Percentiles rank a stretch among this genome's conserved stretches.
These are phyloP conservation scores for Helotiales sp. DNA, from an alignment of 2,329 filamentous ascomycete species.

Conservation along the genomic window DNA sequence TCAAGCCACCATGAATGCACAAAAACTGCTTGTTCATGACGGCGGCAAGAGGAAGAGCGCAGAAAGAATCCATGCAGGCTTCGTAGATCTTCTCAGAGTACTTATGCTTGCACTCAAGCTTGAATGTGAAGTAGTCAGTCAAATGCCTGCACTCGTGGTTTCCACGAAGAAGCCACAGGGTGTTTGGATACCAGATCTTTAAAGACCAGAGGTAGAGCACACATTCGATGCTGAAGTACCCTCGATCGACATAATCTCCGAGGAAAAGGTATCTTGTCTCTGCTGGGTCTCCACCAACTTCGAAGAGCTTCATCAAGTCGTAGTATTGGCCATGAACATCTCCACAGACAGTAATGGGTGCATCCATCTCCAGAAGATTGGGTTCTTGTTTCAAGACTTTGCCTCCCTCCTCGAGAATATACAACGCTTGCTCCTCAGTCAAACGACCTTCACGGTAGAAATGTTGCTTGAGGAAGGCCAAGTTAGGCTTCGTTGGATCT, in stretches of 20 bases:
- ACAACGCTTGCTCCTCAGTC: conserved; percentile 96
- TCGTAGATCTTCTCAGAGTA: conserved; percentile 97
- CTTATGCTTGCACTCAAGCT: conserved; percentile 99
- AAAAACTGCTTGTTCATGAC: conserved; percentile 99
- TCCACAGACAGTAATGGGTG: conserved; percentile 96
- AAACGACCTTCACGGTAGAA: conserved; percentile 97
- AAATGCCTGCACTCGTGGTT: conserved; percentile 99
- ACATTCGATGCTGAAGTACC: conserved; percentile 99
- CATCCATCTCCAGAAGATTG: conserved; percentile 98
- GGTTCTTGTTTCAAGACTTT: conserved; percentile 88
- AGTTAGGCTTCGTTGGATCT: conserved; percentile 85
- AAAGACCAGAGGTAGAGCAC: conserved; percentile 97
- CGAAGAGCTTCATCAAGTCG: conserved; percentile 99
- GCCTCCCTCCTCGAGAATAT: conserved; percentile 88
- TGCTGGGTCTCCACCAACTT: conserved; percentile 94
- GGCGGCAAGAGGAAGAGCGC: conserved; percentile 86
- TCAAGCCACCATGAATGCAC: conserved; percentile 96
- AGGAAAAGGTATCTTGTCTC: conserved; percentile 97
- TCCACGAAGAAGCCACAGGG: conserved; percentile 93
- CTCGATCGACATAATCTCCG: conserved; percentile 96
- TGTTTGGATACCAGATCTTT: conserved; percentile 99
- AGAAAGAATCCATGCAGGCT: conserved; percentile 98
- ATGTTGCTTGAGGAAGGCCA: conserved; percentile 95
- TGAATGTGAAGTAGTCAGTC: conserved; percentile 99
- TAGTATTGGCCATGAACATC: conserved; percentile 99